Evolutionary conservation across 73 alveolate genomes (phyloP).

Genomic region (Durusdinium trenchii): DNA sequence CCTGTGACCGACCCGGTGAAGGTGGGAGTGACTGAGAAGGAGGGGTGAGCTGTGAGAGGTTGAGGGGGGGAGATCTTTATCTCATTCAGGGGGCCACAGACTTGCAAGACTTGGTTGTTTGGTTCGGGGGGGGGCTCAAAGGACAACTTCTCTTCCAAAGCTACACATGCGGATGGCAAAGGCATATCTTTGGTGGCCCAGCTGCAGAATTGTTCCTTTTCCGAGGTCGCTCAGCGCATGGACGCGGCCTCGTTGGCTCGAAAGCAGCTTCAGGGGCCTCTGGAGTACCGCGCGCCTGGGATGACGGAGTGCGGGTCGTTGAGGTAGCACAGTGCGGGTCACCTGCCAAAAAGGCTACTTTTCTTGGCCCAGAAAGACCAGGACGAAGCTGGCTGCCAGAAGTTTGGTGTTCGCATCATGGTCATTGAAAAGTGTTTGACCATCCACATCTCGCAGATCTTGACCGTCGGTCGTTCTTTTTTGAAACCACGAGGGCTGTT

Average conservation of each 20-base stretch:
- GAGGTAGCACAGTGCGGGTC: too few species aligned
- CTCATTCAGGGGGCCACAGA: background rate
- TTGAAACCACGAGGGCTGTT: too few species aligned
- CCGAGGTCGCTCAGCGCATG: conserved; percentile 13
- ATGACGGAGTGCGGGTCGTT: too few species aligned
- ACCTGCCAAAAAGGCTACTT: too few species aligned
- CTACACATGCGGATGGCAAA: background rate
- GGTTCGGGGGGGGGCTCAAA: background rate
- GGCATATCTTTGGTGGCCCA: background rate
- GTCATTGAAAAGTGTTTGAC: too few species aligned
- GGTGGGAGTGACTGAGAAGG: background rate
- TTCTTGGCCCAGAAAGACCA: too few species aligned
- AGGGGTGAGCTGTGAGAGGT: background rate
- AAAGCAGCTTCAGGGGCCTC: conserved; percentile 8
- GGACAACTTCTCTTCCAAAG: background rate
- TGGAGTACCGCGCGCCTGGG: conserved; percentile 19
- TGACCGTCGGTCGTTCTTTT: too few species aligned
- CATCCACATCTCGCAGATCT: too few species aligned
- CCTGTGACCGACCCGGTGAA: conserved; percentile 63
- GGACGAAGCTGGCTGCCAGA: too few species aligned
- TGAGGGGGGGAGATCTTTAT: background rate
- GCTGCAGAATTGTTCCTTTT: background rate
- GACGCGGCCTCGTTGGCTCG: conserved; percentile 20
- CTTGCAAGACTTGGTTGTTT: background rate
- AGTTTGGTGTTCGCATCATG: too few species aligned